Conservation (phyloP, 306 rosid genomes). For the Cajanus cajan region DNA sequence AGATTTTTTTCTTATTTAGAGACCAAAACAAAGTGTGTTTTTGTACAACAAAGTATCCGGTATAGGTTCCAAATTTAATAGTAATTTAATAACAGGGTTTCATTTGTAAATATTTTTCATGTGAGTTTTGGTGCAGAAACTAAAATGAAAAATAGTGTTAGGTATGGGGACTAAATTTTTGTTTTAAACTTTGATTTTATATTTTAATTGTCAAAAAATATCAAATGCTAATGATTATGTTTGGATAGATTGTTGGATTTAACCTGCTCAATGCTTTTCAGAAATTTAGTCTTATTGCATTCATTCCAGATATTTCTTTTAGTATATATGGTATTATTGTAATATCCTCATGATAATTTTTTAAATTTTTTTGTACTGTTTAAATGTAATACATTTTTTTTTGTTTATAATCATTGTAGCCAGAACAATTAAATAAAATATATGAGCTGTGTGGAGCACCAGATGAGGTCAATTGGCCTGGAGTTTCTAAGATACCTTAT, state of each 20-base stretch:
- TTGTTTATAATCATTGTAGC: slow-evolving; percentile 41
- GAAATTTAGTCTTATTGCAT: background rate
- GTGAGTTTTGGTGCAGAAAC: background rate
- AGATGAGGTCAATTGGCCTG: slow-evolving; percentile 74
- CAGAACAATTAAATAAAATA: slow-evolving; percentile 70
- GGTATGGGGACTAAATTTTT: background rate
- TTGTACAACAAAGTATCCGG: background rate
- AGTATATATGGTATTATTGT: background rate
- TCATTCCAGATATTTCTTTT: background rate
- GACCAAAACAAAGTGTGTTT: background rate
- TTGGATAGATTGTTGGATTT: background rate
- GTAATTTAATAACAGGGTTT: background rate
- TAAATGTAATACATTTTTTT: background rate
- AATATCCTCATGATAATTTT: background rate
- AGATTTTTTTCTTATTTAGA: background rate
- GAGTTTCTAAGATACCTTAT: slow-evolving; percentile 59
- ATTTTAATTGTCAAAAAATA: background rate
- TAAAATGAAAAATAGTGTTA: background rate
- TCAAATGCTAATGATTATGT: background rate
- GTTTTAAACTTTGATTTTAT: background rate
- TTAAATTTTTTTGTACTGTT: background rate
- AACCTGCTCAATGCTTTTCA: background rate
- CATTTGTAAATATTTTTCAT: background rate
- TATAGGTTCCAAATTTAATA: background rate
- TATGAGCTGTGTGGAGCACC: slow-evolving; percentile 80